Base-by-base conservation (phyloP, 257 asterid genomes). In the Galeopsis tetrahit region DNA sequence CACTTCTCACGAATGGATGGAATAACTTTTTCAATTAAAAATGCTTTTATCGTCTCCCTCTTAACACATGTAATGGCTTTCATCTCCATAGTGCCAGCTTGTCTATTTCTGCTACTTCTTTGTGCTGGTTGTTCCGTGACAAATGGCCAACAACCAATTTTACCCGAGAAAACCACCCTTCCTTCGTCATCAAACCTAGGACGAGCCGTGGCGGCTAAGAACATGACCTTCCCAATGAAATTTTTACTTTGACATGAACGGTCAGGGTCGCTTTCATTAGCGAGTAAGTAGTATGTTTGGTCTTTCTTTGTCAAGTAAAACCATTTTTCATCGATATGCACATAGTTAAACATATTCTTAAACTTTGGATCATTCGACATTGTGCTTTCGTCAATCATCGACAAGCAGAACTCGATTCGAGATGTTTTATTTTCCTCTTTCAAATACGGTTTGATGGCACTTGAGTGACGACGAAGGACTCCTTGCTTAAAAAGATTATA, bases 81-180 rank as follows among this genome's bases (percentile, higher is more conserved):
- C 28, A 21, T 21, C 28, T 21, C 28, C 28, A 21, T 21, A 21
- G 28, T 21, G 28, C 28, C 28, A 21, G 1, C 28, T 21, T 21
- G 28, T 21, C 28, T 21, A 21, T 21, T 21, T 21, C 28, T 21
- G 28, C 0, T 21, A 21, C 28, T 21, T 21, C 28, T 21, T 21
- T 21, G 28, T 21, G 28, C 28, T 21, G 28, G 28, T 21, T 21
- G 28, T 21, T 21, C 28, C 28, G 28, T 21, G 61, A 17, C 4
- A 55, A 55, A 21, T 55, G 35, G 61, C 61, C 61, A 55, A 17
- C 35, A 55, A 15, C 61, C 61, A 17, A 55, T 55, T 55, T 55
- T 55, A 2, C 28, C 28, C 28, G 28, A 21, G 1, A 21, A 21
- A 21, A 21, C 28, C 28, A 21, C 28, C 28, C 28, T 55, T 55